Percentiles rank a stretch among this genome's conserved stretches.
Conservation (phyloP, 2,329 filamentous ascomycete species). For the Colletotrichum melonis region DNA sequence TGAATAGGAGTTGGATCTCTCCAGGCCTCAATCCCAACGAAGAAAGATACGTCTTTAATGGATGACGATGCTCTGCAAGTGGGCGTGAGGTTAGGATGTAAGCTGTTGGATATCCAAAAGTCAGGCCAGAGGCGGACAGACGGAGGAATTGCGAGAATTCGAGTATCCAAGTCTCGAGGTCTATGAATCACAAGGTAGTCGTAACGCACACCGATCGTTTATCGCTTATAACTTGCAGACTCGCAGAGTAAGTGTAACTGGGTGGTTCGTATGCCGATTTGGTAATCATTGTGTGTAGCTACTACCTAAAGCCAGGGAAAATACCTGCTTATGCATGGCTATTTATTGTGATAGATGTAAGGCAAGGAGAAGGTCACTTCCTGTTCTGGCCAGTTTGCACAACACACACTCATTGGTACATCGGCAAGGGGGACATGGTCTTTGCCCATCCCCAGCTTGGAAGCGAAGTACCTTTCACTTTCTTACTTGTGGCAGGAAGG, state of each 20-base stretch:
- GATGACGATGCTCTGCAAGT: not conserved
- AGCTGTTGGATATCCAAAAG: not conserved
- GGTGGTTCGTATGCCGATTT: not conserved
- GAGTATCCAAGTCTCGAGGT: not conserved
- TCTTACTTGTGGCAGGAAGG: not conserved
- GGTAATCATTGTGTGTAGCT: not conserved
- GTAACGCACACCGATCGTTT: not conserved
- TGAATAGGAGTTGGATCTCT: conserved; percentile 1
- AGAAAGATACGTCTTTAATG: conserved; percentile 5
- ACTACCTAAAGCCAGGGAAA: not conserved
- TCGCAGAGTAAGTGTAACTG: not conserved
- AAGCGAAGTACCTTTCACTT: not conserved
- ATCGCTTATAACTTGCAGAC: not conserved
- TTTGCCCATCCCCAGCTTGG: not conserved
- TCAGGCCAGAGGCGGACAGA: conserved; percentile 18
- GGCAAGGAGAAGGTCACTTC: conserved; percentile 15
- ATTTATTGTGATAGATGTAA: conserved; percentile 3
- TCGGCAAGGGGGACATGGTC: conserved; percentile 14
- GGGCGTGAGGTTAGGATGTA: conserved; percentile 29
- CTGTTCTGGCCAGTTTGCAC: conserved; percentile 19
- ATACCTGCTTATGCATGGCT: not conserved
- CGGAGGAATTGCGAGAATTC: conserved; percentile 3
- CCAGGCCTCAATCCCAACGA: conserved; percentile 22
- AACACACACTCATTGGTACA: conserved; percentile 9
- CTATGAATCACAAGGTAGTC: not conserved